phyloP scores from a whole-genome alignment of 805 yeast genomes.

The Wickerhamomyces subpelliculosus region DNA sequence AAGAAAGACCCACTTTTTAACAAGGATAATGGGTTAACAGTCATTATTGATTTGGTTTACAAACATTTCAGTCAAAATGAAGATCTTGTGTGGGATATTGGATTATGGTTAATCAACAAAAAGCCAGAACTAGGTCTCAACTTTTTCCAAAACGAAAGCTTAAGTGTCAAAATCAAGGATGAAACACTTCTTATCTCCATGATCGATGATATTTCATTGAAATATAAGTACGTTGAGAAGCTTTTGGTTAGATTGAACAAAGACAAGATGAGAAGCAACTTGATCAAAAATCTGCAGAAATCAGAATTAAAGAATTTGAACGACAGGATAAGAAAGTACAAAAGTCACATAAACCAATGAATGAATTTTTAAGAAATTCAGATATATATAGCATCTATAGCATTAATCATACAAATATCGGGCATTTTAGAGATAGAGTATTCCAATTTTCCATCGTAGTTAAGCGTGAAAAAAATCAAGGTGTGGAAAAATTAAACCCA shows the following conservation, averaged over 20 bases:
- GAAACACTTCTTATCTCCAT: conserved; percentile 9
- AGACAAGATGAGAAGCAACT: conserved; percentile 7
- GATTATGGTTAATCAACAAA: conserved; percentile 15
- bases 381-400: no score
- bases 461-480: no score
- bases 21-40: conserved; percentile 2
- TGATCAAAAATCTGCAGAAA: conserved; percentile 12
- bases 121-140: conserved; percentile 16
- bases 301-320: neutral
- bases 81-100: conserved; percentile 8
- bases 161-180: conserved; percentile 8
- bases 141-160: conserved; percentile 11
- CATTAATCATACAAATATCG: no score
- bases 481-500: no score
- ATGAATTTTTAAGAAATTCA: neutral
- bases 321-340: neutral
- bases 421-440: no score
- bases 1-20: conserved; percentile 3
- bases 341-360: neutral
- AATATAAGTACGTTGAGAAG: conserved; percentile 13
- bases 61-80: conserved; percentile 9
- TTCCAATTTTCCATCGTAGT: no score
- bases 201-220: conserved; percentile 13
- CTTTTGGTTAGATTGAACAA: conserved; percentile 15
- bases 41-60: conserved; percentile 6